Percentiles rank a stretch among this genome's conserved stretches.
These are phyloP conservation scores for Zea luxurians DNA, from an alignment of 176 grass and related monocot species.

Conservation along the genomic window DNA sequence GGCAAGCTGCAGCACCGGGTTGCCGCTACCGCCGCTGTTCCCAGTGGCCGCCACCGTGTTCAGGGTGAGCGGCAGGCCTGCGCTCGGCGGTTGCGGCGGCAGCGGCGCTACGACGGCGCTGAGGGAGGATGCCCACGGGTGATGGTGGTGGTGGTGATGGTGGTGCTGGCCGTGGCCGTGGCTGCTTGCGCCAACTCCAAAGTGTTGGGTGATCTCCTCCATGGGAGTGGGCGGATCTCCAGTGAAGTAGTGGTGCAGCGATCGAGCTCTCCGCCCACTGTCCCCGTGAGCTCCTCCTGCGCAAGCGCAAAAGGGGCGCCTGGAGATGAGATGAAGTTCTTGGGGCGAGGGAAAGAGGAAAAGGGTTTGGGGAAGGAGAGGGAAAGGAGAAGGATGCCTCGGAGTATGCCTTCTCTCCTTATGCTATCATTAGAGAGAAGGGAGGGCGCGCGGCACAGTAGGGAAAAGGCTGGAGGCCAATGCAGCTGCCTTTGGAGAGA, in stretches of 20 bases:
- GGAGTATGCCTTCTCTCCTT: constrained; percentile 46
- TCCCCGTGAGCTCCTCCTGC: constrained; percentile 46
- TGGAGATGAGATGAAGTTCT: constrained; percentile 59
- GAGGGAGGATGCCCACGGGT: constrained; percentile 52
- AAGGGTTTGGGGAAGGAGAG: constrained; percentile 38
- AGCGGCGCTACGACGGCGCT: constrained; percentile 56
- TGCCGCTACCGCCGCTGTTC: not conserved
- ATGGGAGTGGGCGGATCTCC: constrained; percentile 50
- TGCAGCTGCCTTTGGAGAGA: constrained; percentile 49
- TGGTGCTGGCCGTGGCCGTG: constrained; percentile 32
- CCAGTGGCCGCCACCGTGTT: constrained; percentile 33
- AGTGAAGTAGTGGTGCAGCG: constrained; percentile 60
- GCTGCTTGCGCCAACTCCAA: constrained; percentile 49
- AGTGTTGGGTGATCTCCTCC: constrained; percentile 86
- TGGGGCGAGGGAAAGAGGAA: constrained; percentile 63
- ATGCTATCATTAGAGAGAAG: constrained; percentile 58
- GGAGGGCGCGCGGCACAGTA: constrained; percentile 19
- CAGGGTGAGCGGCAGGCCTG: constrained; percentile 54
- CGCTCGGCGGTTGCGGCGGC: constrained; percentile 17
- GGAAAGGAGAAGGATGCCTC: constrained; percentile 18
- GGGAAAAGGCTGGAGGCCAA: constrained; percentile 61
- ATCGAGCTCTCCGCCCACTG: constrained; percentile 46
- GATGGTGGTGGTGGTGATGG: constrained; percentile 26
- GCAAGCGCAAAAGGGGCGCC: constrained; percentile 29
- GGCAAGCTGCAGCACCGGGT: constrained; percentile 43